Evolutionary conservation across 768 basidiomycete species (phyloP).

Genomic region (Steccherinum ochraceum): DNA sequence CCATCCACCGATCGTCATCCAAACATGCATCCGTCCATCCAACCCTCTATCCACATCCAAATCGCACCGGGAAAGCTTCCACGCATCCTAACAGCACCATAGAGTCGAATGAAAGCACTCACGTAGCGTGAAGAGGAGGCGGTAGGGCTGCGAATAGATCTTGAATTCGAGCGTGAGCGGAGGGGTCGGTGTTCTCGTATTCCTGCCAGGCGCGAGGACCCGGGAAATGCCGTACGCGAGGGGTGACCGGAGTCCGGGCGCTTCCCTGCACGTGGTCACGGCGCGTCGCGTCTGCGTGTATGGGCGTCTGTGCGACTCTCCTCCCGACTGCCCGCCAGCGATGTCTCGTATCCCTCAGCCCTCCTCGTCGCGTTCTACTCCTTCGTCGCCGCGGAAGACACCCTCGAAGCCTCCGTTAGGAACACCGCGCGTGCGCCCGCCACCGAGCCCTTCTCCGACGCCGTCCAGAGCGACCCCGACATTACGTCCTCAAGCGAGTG

Average conservation of each 20-base stretch:
- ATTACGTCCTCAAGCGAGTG: constrained; percentile 14
- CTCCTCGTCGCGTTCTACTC: constrained; percentile 22
- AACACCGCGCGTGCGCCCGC: constrained; percentile 4
- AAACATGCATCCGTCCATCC: constrained; percentile 23
- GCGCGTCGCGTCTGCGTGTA: neutral
- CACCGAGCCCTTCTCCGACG: constrained; percentile 2
- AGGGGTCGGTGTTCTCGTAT: neutral
- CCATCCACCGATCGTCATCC: constrained; percentile 26
- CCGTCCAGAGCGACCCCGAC: constrained; percentile 6
- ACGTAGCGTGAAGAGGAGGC: constrained; percentile 22
- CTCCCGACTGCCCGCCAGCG: neutral
- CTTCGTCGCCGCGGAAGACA: constrained; percentile 6
- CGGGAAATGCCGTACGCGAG: too few species aligned
- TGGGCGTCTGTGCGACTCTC: neutral
- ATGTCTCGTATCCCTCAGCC: constrained; percentile 37
- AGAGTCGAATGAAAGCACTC: constrained; percentile 14
- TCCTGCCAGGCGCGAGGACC: too few species aligned
- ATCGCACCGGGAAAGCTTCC: constrained; percentile 7
- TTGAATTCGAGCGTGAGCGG: constrained; percentile 32
- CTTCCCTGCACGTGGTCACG: neutral
- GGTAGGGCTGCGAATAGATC: constrained; percentile 24
- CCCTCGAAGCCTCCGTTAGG: too few species aligned
- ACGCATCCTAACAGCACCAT: neutral
- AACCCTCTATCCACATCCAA: constrained; percentile 17
- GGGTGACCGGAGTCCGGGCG: too few species aligned